Evolutionary conservation across 1,139 yeast species (phyloP), one percentile per base, ranked within the genome.

Genomic region (Kurtzmaniella quercitrusa): DNA sequence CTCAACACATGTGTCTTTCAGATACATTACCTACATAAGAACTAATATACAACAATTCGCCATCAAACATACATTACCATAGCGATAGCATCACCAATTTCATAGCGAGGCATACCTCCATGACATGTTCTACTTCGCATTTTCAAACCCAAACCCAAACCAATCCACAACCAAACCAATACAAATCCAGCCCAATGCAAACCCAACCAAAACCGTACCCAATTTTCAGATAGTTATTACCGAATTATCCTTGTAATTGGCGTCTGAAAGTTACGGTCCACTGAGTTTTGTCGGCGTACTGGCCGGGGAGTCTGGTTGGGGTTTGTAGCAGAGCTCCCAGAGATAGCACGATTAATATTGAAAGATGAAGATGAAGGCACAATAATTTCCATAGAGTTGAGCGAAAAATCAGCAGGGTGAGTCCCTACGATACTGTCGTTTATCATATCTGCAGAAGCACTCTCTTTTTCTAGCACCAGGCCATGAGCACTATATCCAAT

Each of bases 181-280:
- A n/a, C n/a, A n/a, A n/a, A n/a, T n/a, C n/a, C n/a, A n/a, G n/a
- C n/a, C n/a, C n/a, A n/a, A n/a, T n/a, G n/a, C n/a, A n/a, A n/a
- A n/a, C n/a, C n/a, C n/a, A n/a, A n/a, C n/a, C n/a, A n/a, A n/a
- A n/a, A n/a, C n/a, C n/a, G n/a, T n/a, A n/a, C n/a, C n/a, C n/a
- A n/a, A n/a, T n/a, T n/a, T n/a, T n/a, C n/a, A n/a, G n/a, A n/a
- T n/a, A n/a, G n/a, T 21, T 8, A n/a, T 41, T 25, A 66, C 39
- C 74, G 55, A 60, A 66, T 60, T 17, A 66, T 68, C 42, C 75
- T 55, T 0, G 73, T 58, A 9, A 70, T 63, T 0, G 77, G 77
- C 0, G 77, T 71, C 48, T 69, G 76, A 50, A 66, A 69, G 42
- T 56, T 63, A 48, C 69, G 62, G 46, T 71, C 75, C n/a, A 61